These are phyloP conservation scores for Pleurozium schreberi DNA, from an alignment of 225 moss, liverwort and hornwort species.

Conservation along the genomic window DNA sequence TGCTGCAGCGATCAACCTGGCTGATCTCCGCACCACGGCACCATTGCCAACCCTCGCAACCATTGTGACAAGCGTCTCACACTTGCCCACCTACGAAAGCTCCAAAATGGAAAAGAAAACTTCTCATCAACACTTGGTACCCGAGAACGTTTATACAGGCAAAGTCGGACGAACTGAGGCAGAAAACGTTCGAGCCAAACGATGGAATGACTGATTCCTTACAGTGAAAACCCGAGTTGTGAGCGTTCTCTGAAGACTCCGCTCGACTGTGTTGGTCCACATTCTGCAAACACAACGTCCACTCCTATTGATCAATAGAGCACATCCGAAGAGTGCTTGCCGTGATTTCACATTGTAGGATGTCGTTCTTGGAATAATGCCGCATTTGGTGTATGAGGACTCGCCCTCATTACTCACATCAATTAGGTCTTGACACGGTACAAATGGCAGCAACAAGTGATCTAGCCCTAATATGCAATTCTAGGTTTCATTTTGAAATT, in stretches of 20 bases:
- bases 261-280: neutral
- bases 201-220: neutral
- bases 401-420: neutral
- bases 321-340: neutral
- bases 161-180: neutral
- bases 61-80: constrained; percentile 2
- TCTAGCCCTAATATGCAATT: neutral
- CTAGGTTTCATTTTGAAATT: neutral
- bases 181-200: neutral
- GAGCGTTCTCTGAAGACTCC: neutral
- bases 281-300: neutral
- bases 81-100: neutral
- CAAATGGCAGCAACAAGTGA: neutral
- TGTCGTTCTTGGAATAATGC: neutral
- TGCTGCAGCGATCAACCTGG: constrained; percentile 38
- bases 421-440: neutral
- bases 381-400: neutral
- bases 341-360: neutral
- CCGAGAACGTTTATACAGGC: neutral
- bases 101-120: neutral
- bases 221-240: neutral
- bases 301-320: neutral
- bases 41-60: neutral
- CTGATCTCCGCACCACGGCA: constrained; percentile 40
- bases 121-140: neutral